Conservation (phyloP, 331 rosid species). For the Stylosanthes scabra region DNA sequence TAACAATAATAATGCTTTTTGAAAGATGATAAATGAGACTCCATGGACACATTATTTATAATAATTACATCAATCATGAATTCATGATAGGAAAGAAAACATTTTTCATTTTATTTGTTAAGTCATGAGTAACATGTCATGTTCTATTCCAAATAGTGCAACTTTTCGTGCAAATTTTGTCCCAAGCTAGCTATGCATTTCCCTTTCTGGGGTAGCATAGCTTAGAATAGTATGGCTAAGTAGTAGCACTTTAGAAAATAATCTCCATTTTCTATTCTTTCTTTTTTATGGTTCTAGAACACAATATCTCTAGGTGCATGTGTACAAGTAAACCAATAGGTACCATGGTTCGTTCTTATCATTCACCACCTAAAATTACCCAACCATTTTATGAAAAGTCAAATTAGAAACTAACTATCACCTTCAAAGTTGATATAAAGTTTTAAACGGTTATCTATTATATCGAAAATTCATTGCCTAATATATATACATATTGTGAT, state of each 20-base stretch:
- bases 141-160: neutral
- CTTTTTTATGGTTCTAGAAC: too few species aligned
- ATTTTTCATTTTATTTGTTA: neutral
- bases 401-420: neutral
- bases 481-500: too few species aligned
- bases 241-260: neutral
- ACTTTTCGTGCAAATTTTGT: neutral
- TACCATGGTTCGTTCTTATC: neutral
- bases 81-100: neutral
- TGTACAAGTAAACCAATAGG: neutral
- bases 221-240: neutral
- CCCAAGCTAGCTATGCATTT: neutral
- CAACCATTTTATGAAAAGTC: constrained; percentile 16
- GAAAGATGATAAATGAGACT: neutral
- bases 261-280: too few species aligned
- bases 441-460: too few species aligned
- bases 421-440: neutral
- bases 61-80: neutral
- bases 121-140: neutral
- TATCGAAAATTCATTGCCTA: too few species aligned
- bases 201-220: neutral
- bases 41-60: neutral
- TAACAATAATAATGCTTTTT: neutral
- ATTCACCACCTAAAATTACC: neutral
- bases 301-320: too few species aligned